Evolutionary conservation across 2,329 filamentous ascomycete genomes (phyloP).

Genomic region (Paracoccidioides lutzii): DNA sequence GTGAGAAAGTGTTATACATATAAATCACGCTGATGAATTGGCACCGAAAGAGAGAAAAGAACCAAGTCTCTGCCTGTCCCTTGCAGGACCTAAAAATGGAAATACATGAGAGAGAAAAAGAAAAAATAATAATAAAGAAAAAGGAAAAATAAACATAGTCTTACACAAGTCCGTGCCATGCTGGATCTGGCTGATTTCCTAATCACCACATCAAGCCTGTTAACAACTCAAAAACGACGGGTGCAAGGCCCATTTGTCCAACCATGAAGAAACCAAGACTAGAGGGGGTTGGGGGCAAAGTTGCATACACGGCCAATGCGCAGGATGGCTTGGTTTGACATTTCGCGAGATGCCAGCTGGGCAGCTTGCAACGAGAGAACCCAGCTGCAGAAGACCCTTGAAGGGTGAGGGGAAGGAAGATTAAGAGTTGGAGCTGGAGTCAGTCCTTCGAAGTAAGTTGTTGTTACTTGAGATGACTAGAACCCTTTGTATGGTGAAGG

Average conservation of each 20-base stretch:
- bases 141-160: constrained; percentile 20
- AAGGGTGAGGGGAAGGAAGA: background rate
- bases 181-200: constrained; percentile 81
- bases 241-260: background rate
- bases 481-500: background rate
- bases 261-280: background rate
- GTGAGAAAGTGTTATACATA: too few species aligned
- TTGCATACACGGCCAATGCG: constrained; percentile 65
- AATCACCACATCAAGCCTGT: constrained; percentile 10
- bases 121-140: constrained; percentile 1
- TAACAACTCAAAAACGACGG: constrained; percentile 4
- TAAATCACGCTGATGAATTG: too few species aligned
- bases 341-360: constrained; percentile 20
- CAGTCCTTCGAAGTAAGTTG: background rate
- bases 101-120: constrained; percentile 1
- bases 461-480: background rate
- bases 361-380: background rate
- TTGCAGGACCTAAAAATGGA: too few species aligned
- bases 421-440: background rate
- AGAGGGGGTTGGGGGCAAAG: constrained; percentile 1
- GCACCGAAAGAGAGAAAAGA: too few species aligned
- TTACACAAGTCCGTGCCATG: constrained; percentile 71
- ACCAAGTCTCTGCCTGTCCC: too few species aligned
- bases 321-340: constrained; percentile 78
- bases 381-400: background rate